Evolutionary conservation across 2,329 filamentous ascomycete species (phyloP), one percentile per base, ranked within the genome.

Genomic region (Talaromyces sp.): DNA sequence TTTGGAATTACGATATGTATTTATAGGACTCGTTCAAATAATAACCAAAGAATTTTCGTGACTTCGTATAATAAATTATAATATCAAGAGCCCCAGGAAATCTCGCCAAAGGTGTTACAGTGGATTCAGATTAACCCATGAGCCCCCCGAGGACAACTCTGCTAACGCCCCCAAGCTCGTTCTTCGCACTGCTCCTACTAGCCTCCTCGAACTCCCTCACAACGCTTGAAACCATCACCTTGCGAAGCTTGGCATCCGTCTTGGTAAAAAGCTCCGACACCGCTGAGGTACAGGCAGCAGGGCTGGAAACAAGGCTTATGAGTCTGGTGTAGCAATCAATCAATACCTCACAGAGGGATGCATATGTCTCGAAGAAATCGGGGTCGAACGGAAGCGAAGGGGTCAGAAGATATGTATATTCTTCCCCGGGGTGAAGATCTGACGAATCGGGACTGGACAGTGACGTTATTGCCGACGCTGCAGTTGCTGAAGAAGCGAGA

Each of bases 361-460:
- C 89, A 77, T 98, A 98, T 0, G 93, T 97, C 78, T 96, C 92
- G 74, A 93, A 95, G 70, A 96, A 99, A 75, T 99, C 95, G 0
- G 95, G 95, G 65, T 98, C 93, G 71, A 99, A 99, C 0, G 95
- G 95, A 54, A 99, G 78, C 17, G 87, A 89, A 0, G 95, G 95
- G n/a, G 93, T 98, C 21, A 97, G 82, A 1, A 99, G 82, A 72
- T 93, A 88, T 0, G 87, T 86, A 73, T 97, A 99, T 69, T 96
- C 91, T 70, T 96, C 92, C 41, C 92, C 91, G 0, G 89, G 88
- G 0, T 90, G 78, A 26, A 91, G 81, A 64, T 91, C 89, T 8
- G 71, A 76, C 59, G 76, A 76, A 64, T 82, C 84, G 56, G 81
- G 82, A 58, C 75, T 70, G 29, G 77, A 71, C 57, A 77, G 74